A percentile compares a stretch with the other conserved stretches of the same genome.
phyloP scores from a whole-genome alignment of 495 filamentous ascomycete genomes.

The Trichoderma gamsii region DNA sequence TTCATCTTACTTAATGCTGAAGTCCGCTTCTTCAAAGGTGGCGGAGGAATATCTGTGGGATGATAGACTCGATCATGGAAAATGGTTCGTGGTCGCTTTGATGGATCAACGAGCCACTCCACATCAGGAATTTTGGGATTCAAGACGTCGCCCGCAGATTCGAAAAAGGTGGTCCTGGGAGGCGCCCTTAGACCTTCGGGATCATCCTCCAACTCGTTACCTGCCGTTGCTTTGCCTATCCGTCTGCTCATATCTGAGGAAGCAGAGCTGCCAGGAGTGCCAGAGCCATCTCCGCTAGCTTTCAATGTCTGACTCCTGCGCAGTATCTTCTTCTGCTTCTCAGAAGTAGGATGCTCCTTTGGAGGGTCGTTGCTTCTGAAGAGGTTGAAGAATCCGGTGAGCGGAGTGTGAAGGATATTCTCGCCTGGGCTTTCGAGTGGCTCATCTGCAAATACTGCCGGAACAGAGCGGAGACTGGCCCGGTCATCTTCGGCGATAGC shows the following conservation, averaged over 20 bases:
- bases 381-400: constrained; percentile 59
- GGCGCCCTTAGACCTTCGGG: constrained; percentile 52
- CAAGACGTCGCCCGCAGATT: constrained; percentile 85
- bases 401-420: constrained; percentile 32
- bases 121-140: constrained; percentile 79
- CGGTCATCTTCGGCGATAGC: constrained; percentile 50
- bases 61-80: constrained; percentile 97
- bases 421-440: constrained; percentile 28
- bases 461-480: constrained; percentile 36
- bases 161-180: constrained; percentile 89
- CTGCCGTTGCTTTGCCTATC: constrained; percentile 25
- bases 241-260: constrained; percentile 27
- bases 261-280: constrained; percentile 29
- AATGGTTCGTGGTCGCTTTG: constrained; percentile 80
- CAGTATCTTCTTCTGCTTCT: constrained; percentile 64
- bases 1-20: constrained; percentile 15
- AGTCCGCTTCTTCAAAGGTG: constrained; percentile 54
- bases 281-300: constrained; percentile 33
- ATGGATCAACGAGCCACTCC: constrained; percentile 75
- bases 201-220: constrained; percentile 39
- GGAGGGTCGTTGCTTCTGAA: constrained; percentile 40
- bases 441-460: constrained; percentile 23
- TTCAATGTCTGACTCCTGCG: constrained; percentile 67
- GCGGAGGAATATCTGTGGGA: constrained; percentile 85
- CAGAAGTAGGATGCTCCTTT: constrained; percentile 30